These are phyloP conservation scores for Glycine latifolia DNA, from an alignment of 306 rosid species.

Conservation along the genomic window DNA sequence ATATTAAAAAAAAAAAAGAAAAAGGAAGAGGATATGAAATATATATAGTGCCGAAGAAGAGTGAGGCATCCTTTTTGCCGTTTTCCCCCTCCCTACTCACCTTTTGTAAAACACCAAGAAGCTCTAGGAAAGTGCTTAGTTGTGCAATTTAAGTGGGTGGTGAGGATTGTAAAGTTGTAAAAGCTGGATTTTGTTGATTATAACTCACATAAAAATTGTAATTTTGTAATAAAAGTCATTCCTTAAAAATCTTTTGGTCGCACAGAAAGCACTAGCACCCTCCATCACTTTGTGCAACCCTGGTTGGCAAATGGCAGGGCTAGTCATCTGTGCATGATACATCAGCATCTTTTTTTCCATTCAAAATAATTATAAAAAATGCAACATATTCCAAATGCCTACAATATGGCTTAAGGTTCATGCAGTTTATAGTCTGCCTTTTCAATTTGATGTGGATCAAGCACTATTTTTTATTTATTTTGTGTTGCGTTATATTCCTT, in stretches of 20 bases:
- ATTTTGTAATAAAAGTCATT: constrained; percentile 64
- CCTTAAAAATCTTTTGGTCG: constrained; percentile 52
- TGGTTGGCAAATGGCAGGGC: too few species aligned
- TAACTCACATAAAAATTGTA: constrained; percentile 63
- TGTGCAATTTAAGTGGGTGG: constrained; percentile 57
- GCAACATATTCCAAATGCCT: constrained; percentile 41
- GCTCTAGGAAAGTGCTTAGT: too few species aligned
- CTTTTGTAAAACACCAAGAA: constrained; percentile 56
- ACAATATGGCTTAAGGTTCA: constrained; percentile 1
- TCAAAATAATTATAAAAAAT: constrained; percentile 18
- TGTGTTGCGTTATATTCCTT: too few species aligned
- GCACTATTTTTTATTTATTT: constrained; percentile 17
- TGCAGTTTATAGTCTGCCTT: constrained; percentile 23
- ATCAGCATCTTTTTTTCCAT: constrained; percentile 45
- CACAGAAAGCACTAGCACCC: constrained; percentile 47
- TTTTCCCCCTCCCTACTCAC: constrained; percentile 54
- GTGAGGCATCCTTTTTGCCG: constrained; percentile 59
- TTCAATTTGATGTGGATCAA: constrained; percentile 44
- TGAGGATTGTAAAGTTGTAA: constrained; percentile 82
- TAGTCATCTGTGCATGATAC: constrained; percentile 22
- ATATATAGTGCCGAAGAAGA: constrained; percentile 53
- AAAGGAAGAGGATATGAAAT: constrained; percentile 40
- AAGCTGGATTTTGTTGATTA: constrained; percentile 70
- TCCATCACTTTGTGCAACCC: constrained; percentile 50
- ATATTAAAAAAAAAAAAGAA: neutral